phyloP scores from a whole-genome alignment of 139 green algal genomes.

The Mychonastes homosphaera region DNA sequence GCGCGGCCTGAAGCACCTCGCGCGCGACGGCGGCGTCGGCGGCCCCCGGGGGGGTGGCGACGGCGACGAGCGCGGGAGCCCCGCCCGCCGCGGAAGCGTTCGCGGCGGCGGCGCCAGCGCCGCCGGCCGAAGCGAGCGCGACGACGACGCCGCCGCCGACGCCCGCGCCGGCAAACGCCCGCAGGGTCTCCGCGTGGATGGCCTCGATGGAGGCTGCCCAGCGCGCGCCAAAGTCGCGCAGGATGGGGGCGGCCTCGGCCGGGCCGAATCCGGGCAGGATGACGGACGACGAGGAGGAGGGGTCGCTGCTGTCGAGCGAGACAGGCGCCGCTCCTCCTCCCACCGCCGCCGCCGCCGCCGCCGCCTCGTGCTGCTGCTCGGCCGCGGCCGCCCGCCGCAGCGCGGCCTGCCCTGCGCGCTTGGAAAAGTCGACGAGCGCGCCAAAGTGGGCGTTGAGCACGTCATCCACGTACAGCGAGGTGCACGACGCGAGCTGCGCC shows the following conservation, averaged over 20 bases:
- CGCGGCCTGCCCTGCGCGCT: slow-evolving; percentile 51
- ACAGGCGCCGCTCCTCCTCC: not conserved
- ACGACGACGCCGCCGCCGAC: not conserved
- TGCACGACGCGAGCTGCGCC: slow-evolving; percentile 64
- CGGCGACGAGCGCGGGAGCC: too few relatives aligned
- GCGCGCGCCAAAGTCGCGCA: slow-evolving; percentile 31
- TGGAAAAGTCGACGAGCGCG: slow-evolving; percentile 64
- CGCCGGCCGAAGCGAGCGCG: not conserved
- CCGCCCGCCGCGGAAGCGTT: too few relatives aligned
- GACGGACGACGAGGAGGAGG: not conserved
- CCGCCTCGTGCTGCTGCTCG: slow-evolving; percentile 31
- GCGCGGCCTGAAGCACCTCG: slow-evolving; percentile 74
- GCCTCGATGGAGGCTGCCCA: slow-evolving; percentile 71
- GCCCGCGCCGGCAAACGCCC: not conserved
- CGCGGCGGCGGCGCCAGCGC: too few relatives aligned
- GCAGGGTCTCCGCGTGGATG: slow-evolving; percentile 60
- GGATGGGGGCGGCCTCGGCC: slow-evolving; percentile 24
- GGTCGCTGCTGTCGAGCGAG: not conserved
- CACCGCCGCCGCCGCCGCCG: not conserved
- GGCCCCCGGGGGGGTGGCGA: slow-evolving; percentile 20
- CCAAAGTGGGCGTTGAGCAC: slow-evolving; percentile 64
- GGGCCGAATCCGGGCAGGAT: slow-evolving; percentile 30
- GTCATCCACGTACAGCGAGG: slow-evolving; percentile 72
- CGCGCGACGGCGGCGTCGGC: slow-evolving; percentile 29
- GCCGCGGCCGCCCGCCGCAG: slow-evolving; percentile 32